phyloP scores from a whole-genome alignment of 2,329 filamentous ascomycete genomes.

The Beauveria caledonica region DNA sequence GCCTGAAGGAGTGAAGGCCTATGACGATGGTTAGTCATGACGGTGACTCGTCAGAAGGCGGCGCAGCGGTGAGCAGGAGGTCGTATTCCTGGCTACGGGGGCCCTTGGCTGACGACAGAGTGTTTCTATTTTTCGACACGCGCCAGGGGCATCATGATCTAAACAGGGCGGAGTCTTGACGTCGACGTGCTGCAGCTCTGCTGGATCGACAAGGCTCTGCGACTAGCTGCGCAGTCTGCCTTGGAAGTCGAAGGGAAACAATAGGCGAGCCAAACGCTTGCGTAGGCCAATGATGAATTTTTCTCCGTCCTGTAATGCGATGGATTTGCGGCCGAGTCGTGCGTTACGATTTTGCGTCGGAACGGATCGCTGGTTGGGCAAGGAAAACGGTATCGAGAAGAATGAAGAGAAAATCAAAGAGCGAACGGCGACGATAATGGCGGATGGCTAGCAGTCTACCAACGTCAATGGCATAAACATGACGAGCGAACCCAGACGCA shows the following conservation, averaged over 20 bases:
- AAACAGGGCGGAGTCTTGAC: slow-evolving; percentile 10
- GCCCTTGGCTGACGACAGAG: slow-evolving; percentile 14
- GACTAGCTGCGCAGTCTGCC: neutral
- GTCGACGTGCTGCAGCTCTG: slow-evolving; percentile 1
- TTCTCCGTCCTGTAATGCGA: neutral
- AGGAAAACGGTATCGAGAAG: neutral
- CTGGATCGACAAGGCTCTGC: neutral
- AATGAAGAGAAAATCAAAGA: slow-evolving; percentile 7
- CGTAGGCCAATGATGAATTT: neutral
- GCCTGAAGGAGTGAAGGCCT: slow-evolving; percentile 32
- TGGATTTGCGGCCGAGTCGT: neutral
- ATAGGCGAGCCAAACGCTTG: neutral
- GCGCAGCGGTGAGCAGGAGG: slow-evolving; percentile 9
- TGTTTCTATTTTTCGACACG: slow-evolving; percentile 15
- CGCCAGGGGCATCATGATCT: slow-evolving; percentile 13
- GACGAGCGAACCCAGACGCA: slow-evolving; percentile 15
- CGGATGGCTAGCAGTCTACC: neutral
- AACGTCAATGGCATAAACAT: slow-evolving; percentile 19
- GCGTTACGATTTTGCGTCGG: neutral
- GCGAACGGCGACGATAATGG: slow-evolving; percentile 7
- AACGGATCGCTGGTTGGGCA: neutral
- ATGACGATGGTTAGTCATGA: slow-evolving; percentile 28
- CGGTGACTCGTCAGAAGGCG: slow-evolving; percentile 18
- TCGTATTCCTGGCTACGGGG: slow-evolving; percentile 16
- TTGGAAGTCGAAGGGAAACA: neutral